Conservation (phyloP, 2,329 filamentous ascomycete genomes). For the Hysterium pulicare region DNA sequence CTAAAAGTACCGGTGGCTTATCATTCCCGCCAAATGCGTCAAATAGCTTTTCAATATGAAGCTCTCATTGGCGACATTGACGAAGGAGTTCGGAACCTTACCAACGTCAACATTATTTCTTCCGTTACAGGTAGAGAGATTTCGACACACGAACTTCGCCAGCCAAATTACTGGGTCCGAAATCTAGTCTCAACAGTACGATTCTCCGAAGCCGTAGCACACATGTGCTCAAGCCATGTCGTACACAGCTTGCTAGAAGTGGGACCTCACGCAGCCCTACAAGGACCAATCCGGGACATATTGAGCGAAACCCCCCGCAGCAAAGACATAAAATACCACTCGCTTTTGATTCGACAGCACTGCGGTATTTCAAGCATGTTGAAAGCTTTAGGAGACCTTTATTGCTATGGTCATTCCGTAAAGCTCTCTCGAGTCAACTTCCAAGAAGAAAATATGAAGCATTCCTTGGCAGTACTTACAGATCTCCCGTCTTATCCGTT, state of each 20-base stretch:
- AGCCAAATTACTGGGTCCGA: background rate
- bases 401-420: background rate
- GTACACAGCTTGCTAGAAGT: background rate
- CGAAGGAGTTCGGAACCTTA: background rate
- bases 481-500: constrained; percentile 1
- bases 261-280: background rate
- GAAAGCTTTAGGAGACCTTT: background rate
- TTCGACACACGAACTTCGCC: background rate
- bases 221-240: background rate
- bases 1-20: constrained; percentile 43
- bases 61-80: background rate
- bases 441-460: background rate
- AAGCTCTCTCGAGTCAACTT: background rate
- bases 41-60: background rate
- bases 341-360: background rate
- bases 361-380: background rate
- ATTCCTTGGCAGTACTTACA: background rate
- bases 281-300: background rate
- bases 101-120: background rate
- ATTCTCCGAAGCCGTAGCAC: background rate
- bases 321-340: background rate
- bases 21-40: constrained; percentile 18
- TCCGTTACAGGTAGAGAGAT: background rate
- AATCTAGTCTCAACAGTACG: background rate
- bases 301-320: background rate